Evolutionary conservation across 345 rosid genomes (phyloP).

Genomic region (Syzygium jambos): DNA sequence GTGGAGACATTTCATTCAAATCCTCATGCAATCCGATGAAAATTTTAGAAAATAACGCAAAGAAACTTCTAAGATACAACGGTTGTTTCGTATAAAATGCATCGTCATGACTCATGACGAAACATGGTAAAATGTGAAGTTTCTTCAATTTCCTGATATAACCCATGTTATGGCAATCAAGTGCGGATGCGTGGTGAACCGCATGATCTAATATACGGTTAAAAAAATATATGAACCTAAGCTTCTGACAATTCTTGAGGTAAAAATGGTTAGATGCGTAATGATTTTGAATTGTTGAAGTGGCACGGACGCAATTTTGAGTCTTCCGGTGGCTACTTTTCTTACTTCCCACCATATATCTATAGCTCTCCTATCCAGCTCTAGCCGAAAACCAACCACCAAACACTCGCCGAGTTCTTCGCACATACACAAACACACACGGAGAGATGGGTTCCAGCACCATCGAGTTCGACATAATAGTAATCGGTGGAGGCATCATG

Average conservation of each 20-base stretch:
- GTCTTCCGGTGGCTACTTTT: neutral
- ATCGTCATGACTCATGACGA: neutral
- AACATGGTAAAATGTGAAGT: neutral
- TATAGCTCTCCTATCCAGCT: neutral
- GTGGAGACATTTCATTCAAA: neutral
- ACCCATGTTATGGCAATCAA: neutral
- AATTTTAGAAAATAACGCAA: neutral
- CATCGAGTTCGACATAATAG: constrained; percentile 40
- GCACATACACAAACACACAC: neutral
- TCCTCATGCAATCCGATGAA: neutral
- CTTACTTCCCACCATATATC: neutral
- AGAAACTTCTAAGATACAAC: neutral
- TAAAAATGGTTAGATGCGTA: neutral
- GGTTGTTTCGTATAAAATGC: neutral
- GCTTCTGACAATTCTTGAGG: neutral
- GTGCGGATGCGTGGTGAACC: neutral
- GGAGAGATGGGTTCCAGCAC: constrained; percentile 1
- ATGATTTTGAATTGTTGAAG: neutral
- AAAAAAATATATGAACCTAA: neutral
- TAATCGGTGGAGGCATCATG: constrained; percentile 79
- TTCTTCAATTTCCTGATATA: neutral
- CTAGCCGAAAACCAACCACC: neutral
- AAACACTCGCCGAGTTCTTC: neutral
- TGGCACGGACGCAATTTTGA: neutral
- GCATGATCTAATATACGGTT: neutral